Base-by-base conservation (phyloP, 495 filamentous ascomycete genomes). In the Apiosordaria backusii region DNA sequence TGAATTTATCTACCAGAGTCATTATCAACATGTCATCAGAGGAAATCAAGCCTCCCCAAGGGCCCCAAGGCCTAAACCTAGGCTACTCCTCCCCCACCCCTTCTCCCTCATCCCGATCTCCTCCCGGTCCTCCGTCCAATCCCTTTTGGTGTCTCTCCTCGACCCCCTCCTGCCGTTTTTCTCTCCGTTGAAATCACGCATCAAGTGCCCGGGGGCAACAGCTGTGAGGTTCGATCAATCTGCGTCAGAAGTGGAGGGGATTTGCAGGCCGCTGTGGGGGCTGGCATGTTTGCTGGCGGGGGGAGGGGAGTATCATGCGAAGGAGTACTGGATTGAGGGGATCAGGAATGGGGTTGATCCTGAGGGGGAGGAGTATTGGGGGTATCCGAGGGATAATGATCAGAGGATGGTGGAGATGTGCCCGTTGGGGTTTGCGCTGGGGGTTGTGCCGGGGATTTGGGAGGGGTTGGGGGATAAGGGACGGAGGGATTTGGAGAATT, bases 331-430 rank as follows among this genome's bases (percentile, higher is more conserved):
- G 86, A 81, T 89, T 16, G 78, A 86, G 52, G 90, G 90, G 15
- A 80, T 92, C 52, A 84, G 83, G 52, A 82, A 85, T 21, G 90
- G 89, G 0, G 91, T 88, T 0, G 85, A 92, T 64, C 88, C 88
- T 1, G 77, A 83, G 50, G 81, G 80, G 67, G 78, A 82, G 0
- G 89, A 92, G 77, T 92, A 86, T 70, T 93, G 90, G 89, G 89
- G 89, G 4, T 84, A 84, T 50, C 86, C 89, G 62, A 81, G 87
- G 67, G 89, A 91, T 71, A 83, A 86, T 63, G 90, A 92, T 68
- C 89, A 92, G 80, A 80, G 90, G n/a, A 92, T 92, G 89, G 90
- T 92, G 21, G 90, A 92, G 74, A 91, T 92, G 84, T 92, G 89
- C 70, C 89, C 90, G 15, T 81, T 92, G 73, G 81, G 81, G 0